Evolutionary conservation across 768 basidiomycete genomes (phyloP).

Genomic region (Hemileccinum rubropunctum): DNA sequence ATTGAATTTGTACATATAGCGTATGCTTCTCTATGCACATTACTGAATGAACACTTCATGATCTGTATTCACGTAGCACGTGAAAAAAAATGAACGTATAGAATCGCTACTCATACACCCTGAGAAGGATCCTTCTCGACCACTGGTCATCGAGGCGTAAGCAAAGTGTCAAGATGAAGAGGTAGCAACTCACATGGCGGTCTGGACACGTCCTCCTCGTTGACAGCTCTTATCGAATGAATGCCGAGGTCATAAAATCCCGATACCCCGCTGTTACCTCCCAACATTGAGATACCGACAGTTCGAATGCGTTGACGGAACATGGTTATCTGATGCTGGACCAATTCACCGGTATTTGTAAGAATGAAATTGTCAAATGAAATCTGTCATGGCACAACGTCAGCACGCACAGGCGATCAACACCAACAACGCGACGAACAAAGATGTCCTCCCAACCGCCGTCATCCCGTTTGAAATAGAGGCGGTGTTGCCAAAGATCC

Average conservation of each 20-base stretch:
- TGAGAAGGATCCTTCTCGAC: slow-evolving; percentile 27
- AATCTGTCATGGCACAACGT: slow-evolving; percentile 47
- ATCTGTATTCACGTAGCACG: slow-evolving; percentile 2
- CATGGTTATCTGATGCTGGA: slow-evolving; percentile 73
- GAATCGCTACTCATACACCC: slow-evolving; percentile 14
- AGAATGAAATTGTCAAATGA: slow-evolving; percentile 75
- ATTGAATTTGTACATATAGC: slow-evolving; percentile 27
- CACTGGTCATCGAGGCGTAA: slow-evolving; percentile 7
- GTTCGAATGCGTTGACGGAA: slow-evolving; percentile 70
- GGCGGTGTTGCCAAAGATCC: slow-evolving; percentile 92
- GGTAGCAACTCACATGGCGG: slow-evolving; percentile 26
- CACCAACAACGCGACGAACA: slow-evolving; percentile 42
- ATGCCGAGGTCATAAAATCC: slow-evolving; percentile 83
- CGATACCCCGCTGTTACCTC: slow-evolving; percentile 71
- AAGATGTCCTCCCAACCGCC: slow-evolving; percentile 80
- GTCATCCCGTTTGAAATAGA: slow-evolving; percentile 70
- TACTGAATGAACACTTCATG: background rate
- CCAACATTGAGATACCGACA: slow-evolving; percentile 84
- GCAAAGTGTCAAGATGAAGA: background rate
- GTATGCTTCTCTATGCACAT: slow-evolving; percentile 12
- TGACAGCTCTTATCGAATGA: slow-evolving; percentile 78
- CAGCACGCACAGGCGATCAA: slow-evolving; percentile 7
- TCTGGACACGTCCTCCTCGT: slow-evolving; percentile 58
- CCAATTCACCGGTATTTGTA: slow-evolving; percentile 70
- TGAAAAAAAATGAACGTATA: background rate